Conservation (phyloP, 2,329 filamentous ascomycete genomes). For the Leptoxyphium fumago region DNA sequence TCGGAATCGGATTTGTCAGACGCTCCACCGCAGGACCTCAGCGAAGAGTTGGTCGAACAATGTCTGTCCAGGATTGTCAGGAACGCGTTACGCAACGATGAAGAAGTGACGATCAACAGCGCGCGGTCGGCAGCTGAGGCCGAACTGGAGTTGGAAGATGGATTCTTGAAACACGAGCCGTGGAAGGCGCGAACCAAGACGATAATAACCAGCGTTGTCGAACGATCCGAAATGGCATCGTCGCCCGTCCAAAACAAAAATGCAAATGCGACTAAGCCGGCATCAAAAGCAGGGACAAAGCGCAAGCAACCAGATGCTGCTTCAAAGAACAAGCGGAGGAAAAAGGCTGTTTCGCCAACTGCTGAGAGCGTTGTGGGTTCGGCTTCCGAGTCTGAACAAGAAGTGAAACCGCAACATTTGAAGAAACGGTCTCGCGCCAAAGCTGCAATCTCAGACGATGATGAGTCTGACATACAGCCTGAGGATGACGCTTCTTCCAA, state of each 20-base stretch:
- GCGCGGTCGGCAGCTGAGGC: conserved; percentile 39
- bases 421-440: conserved; percentile 1
- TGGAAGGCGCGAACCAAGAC: conserved; percentile 43
- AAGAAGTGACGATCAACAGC: conserved; percentile 43
- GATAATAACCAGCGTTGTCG: conserved; percentile 39
- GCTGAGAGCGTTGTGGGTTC: conserved; percentile 2
- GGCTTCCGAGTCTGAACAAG: conserved; percentile 2
- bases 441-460: conserved; percentile 5
- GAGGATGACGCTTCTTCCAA: conserved; percentile 3
- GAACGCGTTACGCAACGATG: conserved; percentile 26
- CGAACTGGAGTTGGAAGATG: conserved; percentile 34
- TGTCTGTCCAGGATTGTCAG: conserved; percentile 28
- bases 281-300: conserved; percentile 13
- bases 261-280: conserved; percentile 6
- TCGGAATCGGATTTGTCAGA: conserved; percentile 12
- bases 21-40: conserved; percentile 12
- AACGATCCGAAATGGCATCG: conserved; percentile 5
- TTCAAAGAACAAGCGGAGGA: conserved; percentile 11
- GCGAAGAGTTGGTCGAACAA: conserved; percentile 24
- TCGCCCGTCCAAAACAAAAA: conserved; percentile 9
- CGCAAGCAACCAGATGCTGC: conserved; percentile 15
- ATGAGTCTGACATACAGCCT: conserved; percentile 5
- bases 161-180: conserved; percentile 38
- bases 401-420: not conserved
- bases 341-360: conserved; percentile 6